These are phyloP conservation scores for Punica granatum DNA, from an alignment of 345 rosid species.

Conservation along the genomic window DNA sequence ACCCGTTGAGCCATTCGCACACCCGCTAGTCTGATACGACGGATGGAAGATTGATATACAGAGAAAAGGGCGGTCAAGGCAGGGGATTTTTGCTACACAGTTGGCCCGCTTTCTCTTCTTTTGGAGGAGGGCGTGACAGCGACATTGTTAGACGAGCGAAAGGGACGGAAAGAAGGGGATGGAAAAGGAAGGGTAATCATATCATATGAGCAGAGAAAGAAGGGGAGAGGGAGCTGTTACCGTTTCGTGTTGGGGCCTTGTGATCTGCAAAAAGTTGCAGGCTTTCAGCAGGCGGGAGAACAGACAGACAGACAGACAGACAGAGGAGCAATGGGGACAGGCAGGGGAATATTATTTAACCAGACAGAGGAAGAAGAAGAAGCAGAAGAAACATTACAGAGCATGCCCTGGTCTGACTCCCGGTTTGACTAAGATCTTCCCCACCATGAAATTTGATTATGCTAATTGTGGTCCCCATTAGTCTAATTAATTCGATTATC, in stretches of 20 bases:
- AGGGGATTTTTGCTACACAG: not conserved
- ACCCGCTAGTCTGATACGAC: not conserved
- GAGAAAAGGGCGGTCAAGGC: slow-evolving; percentile 1
- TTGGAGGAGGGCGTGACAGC: slow-evolving; percentile 8
- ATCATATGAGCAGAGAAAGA: not conserved
- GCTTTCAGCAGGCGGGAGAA: not conserved
- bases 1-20: slow-evolving; percentile 5
- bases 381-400: not conserved
- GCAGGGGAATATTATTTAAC: not conserved
- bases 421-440: too few species aligned
- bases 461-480: too few species aligned
- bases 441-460: too few species aligned
- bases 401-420: not conserved
- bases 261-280: not conserved
- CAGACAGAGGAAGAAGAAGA: not conserved
- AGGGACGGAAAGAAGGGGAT: not conserved
- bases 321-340: not conserved
- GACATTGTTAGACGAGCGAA: not conserved
- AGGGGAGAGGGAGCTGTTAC: not conserved
- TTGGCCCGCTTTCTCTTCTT: slow-evolving; percentile 8
- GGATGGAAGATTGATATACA: not conserved
- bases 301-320: too few species aligned
- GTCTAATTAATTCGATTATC: too few species aligned
- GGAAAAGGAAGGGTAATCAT: not conserved
- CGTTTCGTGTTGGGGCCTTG: not conserved